Evolutionary conservation across 768 basidiomycete species (phyloP).

Genomic region (Leccinellum luteum): DNA sequence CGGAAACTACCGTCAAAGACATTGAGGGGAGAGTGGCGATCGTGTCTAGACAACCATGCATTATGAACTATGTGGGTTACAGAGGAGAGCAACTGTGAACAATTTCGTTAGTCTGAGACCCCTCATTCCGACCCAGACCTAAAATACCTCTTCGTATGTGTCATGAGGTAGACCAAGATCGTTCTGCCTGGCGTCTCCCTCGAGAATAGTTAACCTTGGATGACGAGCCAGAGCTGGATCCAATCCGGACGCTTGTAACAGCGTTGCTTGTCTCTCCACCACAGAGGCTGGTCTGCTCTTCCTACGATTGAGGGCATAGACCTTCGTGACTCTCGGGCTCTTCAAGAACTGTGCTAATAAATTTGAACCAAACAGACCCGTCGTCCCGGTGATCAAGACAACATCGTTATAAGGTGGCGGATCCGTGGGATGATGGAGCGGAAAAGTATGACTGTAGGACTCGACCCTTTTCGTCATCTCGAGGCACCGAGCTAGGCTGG

Average conservation of each 20-base stretch:
- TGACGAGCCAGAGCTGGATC: conserved; percentile 26
- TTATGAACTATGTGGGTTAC: conserved; percentile 41
- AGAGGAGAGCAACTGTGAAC: conserved; percentile 17
- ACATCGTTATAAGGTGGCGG: conserved; percentile 1
- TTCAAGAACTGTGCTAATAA: conserved; percentile 24
- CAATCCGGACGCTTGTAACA: conserved; percentile 32
- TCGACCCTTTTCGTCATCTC: conserved; percentile 13
- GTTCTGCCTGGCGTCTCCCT: conserved; percentile 22
- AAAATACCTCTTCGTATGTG: conserved; percentile 26
- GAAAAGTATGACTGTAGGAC: conserved; percentile 5
- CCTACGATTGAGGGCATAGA: conserved; percentile 32
- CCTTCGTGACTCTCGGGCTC: conserved; percentile 8
- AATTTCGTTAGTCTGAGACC: background rate
- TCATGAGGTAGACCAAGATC: conserved; percentile 28
- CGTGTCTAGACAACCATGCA: conserved; percentile 12
- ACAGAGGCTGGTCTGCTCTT: conserved; percentile 15
- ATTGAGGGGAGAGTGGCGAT: conserved; percentile 3
- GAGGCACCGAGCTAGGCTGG: conserved; percentile 11
- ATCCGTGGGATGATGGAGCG: conserved; percentile 4
- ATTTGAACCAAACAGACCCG: conserved; percentile 32
- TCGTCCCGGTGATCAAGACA: conserved; percentile 36
- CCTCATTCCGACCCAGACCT: background rate
- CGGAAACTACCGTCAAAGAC: conserved; percentile 9
- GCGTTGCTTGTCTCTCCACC: conserved; percentile 24
- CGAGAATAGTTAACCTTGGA: conserved; percentile 33